Base-by-base conservation (phyloP, 1,284 basidiomycete species). In the Mycosarcoma maydis region DNA sequence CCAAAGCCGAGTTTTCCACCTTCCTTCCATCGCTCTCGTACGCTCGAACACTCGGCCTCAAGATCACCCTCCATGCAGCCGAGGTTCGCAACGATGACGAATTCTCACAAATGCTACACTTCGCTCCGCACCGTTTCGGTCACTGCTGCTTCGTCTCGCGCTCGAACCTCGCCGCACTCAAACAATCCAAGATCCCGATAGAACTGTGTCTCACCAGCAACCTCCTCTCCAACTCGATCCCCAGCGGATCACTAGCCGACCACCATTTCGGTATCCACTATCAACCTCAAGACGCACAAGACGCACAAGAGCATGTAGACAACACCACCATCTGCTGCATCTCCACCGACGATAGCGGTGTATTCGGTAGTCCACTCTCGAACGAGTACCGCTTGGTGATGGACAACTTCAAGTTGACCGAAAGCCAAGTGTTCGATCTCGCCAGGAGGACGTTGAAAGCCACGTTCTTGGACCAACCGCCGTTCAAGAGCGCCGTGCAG, bases 171-270 rank as follows among this genome's bases (percentile, higher is more conserved):
- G 13, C 4, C 0, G 19, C 30, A 6, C 43, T 74, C 2, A 23
- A 32, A 22, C 27, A 23, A 11, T 24, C 23, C 10, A 5, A 20
- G 1, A 60, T 61, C 3, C 69, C 69, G 0, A 46, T 72, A 4
- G 72, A 74, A 38, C 53, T 74, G 22, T 74, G 72, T 27, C 42
- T 67, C 8, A 74, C 72, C 3, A 62, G 57, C 42, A 74, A 74
- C 49, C 13, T 72, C n/a, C 53, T 72, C 10, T 50, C 56, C 13
- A 57, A 56, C 39, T 54, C 54, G 3, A 52, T 72, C 10, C 32
- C 32, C 32, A n/a, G 11, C 0, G 8, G 13, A 6, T 14, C 23
- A 5, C 32, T 67, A 6, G 30, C 51, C 16, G 10, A 49, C 0
- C 61, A 73, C 23, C 71, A 73, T 37, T 65, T 70, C 27, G 29